These are phyloP conservation scores for Sorghum bicolor DNA, from an alignment of 176 grass and related monocot species.

Conservation along the genomic window Sorghum_bicolor_NCBIv3 NC_012876.2:3117001-3117500, in stretches of 20 bases:
- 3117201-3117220: slow-evolving; percentile 40
- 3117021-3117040: slow-evolving; percentile 40
- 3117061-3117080: slow-evolving; percentile 44
- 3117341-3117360: slow-evolving; percentile 15
- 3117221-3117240: slow-evolving; percentile 26
- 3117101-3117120: slow-evolving; percentile 40
- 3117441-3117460: too few relatives aligned
- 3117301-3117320: slow-evolving; percentile 38
- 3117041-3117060: slow-evolving; percentile 63
- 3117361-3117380: background rate
- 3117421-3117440: too few relatives aligned
- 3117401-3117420: too few relatives aligned
- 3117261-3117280: slow-evolving; percentile 38
- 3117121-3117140: slow-evolving; percentile 46
- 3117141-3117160: background rate
- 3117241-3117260: slow-evolving; percentile 37
- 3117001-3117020: slow-evolving; percentile 45
- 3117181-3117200: slow-evolving; percentile 8
- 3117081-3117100: slow-evolving; percentile 13
- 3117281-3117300: slow-evolving; percentile 43
- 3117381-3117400: too few relatives aligned
- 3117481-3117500: too few relatives aligned
- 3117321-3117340: slow-evolving; percentile 45
- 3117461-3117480: too few relatives aligned
- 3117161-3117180: background rate